A percentile compares a stretch with the other conserved stretches of the same genome.
These are phyloP conservation scores for Penicillium chermesinum DNA, from an alignment of 495 filamentous ascomycete species.

Conservation along the genomic window DNA sequence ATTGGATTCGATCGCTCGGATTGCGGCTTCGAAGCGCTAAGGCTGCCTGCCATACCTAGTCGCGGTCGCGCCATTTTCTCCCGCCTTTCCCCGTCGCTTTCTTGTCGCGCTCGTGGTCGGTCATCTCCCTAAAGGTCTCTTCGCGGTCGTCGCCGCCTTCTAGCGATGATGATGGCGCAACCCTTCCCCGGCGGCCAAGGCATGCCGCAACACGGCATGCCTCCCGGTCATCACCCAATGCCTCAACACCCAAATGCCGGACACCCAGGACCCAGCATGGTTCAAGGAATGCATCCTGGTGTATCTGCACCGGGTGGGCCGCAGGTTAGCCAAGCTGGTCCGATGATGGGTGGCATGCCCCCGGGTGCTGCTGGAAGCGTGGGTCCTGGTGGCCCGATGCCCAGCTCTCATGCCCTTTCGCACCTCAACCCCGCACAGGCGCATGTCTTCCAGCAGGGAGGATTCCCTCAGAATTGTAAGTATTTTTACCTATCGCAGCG, in stretches of 20 bases:
- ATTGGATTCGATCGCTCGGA: slow-evolving; percentile 28
- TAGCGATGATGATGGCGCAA: slow-evolving; percentile 70
- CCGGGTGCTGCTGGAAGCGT: slow-evolving; percentile 51
- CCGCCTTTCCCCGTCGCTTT: slow-evolving; percentile 10
- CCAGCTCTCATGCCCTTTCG: slow-evolving; percentile 72
- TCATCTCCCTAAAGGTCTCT: slow-evolving; percentile 21
- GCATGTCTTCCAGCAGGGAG: slow-evolving; percentile 59
- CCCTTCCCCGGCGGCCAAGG: slow-evolving; percentile 66
- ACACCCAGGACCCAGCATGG: slow-evolving; percentile 56
- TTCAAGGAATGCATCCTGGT: slow-evolving; percentile 75
- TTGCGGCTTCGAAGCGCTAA: slow-evolving; percentile 40
- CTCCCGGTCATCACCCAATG: slow-evolving; percentile 79
- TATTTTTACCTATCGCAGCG: too few species aligned
- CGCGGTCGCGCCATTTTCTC: slow-evolving; percentile 21
- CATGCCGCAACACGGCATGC: slow-evolving; percentile 69
- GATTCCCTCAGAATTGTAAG: slow-evolving; percentile 42
- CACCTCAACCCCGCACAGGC: slow-evolving; percentile 68
- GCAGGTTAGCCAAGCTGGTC: slow-evolving; percentile 73
- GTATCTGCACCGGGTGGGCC: slow-evolving; percentile 74
- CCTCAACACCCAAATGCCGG: slow-evolving; percentile 64
- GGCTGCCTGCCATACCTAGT: slow-evolving; percentile 34
- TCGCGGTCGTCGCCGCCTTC: slow-evolving; percentile 36
- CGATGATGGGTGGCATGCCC: slow-evolving; percentile 78
- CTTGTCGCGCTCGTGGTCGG: slow-evolving; percentile 14
- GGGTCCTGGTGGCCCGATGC: slow-evolving; percentile 52